Evolutionary conservation across 164 flowering plant genomes (phyloP).

Genomic region (Saururus chinensis): DNA sequence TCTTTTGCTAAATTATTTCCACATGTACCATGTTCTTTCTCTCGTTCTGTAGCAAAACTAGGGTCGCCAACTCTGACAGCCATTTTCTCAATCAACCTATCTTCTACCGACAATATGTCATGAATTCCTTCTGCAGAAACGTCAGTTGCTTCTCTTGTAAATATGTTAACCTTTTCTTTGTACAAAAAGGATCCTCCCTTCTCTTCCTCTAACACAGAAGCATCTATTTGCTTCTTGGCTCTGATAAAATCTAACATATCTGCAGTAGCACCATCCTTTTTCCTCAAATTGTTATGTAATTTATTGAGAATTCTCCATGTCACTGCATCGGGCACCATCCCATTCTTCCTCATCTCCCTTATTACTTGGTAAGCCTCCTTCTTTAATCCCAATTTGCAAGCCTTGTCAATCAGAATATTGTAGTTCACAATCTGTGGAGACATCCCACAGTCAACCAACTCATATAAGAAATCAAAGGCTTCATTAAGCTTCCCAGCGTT

Average conservation of each 20-base stretch:
- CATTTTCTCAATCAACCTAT: not conserved
- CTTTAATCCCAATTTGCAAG: conserved; percentile 63
- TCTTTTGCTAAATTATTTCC: conserved; percentile 1
- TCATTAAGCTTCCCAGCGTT: conserved; percentile 40
- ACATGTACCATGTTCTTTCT: not conserved
- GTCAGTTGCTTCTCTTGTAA: too few relatives aligned
- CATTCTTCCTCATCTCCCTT: conserved; percentile 75
- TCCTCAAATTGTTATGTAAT: conserved; percentile 32
- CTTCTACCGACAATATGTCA: not conserved
- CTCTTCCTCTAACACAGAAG: conserved; percentile 5
- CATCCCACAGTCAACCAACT: conserved; percentile 67
- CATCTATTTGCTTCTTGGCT: not conserved
- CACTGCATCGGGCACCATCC: conserved; percentile 67
- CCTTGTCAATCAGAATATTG: conserved; percentile 62
- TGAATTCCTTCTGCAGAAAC: not conserved
- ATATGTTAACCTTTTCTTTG: not conserved
- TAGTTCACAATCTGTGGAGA: conserved; percentile 56
- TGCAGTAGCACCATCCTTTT: conserved; percentile 3
- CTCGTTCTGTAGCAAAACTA: not conserved
- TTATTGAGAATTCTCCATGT: conserved; percentile 90
- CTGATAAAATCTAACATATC: not conserved
- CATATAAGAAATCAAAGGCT: conserved; percentile 79
- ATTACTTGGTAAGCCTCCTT: conserved; percentile 68
- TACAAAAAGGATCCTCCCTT: not conserved
- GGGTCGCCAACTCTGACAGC: not conserved